Conservation (phyloP, 2,329 filamentous ascomycete genomes). For the Fusarium dlaminii region DNA sequence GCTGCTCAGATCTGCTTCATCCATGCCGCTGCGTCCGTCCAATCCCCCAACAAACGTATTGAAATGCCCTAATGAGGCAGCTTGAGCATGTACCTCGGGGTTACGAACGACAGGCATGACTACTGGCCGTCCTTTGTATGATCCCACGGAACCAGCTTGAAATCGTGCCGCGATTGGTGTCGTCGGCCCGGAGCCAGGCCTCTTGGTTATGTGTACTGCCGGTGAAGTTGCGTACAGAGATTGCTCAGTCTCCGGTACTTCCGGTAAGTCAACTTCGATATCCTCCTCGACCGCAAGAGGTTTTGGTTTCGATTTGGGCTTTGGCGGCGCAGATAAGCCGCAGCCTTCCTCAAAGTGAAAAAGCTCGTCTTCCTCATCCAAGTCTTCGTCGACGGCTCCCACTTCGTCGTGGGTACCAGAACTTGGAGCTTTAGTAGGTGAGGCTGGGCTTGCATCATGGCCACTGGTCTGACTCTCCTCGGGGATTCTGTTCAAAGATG, state of each 20-base stretch:
- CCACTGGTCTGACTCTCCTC: conserved; percentile 7
- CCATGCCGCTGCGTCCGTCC: conserved; percentile 60
- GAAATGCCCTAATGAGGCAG: conserved; percentile 59
- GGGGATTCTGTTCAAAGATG: conserved; percentile 19
- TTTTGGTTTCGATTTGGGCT: conserved; percentile 38
- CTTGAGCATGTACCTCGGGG: conserved; percentile 58
- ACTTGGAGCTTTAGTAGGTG: conserved; percentile 5
- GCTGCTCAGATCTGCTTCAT: conserved; percentile 56
- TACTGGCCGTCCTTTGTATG: conserved; percentile 64
- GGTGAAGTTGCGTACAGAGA: conserved; percentile 56
- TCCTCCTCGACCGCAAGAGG: conserved; percentile 48
- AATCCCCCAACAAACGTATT: conserved; percentile 63
- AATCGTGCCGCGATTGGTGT: conserved; percentile 48
- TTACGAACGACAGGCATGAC: conserved; percentile 62
- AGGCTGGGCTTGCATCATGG: background rate
- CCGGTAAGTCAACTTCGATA: conserved; percentile 44
- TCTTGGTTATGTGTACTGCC: conserved; percentile 52
- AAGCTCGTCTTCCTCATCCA: conserved; percentile 50
- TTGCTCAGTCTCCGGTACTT: conserved; percentile 34
- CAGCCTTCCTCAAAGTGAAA: conserved; percentile 59
- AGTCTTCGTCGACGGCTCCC: conserved; percentile 8
- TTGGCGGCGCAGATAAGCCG: conserved; percentile 46
- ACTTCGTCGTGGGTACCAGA: background rate
- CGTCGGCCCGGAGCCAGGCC: conserved; percentile 39
- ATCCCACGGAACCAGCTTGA: conserved; percentile 57